phyloP scores from a whole-genome alignment of 2,329 filamentous ascomycete genomes.

The Cercospora sesami region DNA sequence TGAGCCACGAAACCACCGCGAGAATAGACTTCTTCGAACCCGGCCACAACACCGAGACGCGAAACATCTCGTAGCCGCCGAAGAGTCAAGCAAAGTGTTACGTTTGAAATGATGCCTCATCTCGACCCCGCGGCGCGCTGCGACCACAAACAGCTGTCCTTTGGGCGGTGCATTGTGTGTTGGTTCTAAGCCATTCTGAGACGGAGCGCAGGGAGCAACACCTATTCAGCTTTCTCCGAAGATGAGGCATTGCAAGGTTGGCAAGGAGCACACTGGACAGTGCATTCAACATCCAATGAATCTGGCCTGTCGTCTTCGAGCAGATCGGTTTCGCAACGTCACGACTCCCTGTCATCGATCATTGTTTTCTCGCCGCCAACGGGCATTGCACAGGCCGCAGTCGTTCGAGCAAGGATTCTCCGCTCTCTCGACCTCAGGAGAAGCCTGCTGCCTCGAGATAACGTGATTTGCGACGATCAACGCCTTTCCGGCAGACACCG shows the following conservation, averaged over 20 bases:
- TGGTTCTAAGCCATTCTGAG: conserved; percentile 1
- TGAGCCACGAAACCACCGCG: conserved; percentile 10
- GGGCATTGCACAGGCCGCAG: conserved; percentile 20
- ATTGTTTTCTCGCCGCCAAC: conserved; percentile 12
- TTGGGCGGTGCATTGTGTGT: not conserved
- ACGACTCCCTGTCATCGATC: conserved; percentile 15
- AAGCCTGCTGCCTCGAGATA: conserved; percentile 15
- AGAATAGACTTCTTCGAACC: not conserved
- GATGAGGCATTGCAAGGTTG: conserved; percentile 14
- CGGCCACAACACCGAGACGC: not conserved
- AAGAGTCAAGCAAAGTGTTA: not conserved
- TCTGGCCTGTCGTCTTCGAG: not conserved
- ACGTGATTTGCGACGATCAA: conserved; percentile 13
- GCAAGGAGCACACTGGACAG: conserved; percentile 4
- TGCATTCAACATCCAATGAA: not conserved
- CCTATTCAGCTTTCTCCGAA: conserved; percentile 9
- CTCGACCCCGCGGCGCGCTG: not conserved
- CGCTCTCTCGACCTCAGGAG: conserved; percentile 15
- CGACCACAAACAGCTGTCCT: not conserved
- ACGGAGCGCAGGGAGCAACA: not conserved
- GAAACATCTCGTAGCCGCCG: conserved; percentile 5
- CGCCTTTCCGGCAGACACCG: conserved; percentile 6
- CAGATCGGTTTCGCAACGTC: conserved; percentile 15
- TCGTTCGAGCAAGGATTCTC: conserved; percentile 23
- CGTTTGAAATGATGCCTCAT: not conserved